Conservation (phyloP, 352 stramenopile species). For the Aphanomyces invadans region DNA sequence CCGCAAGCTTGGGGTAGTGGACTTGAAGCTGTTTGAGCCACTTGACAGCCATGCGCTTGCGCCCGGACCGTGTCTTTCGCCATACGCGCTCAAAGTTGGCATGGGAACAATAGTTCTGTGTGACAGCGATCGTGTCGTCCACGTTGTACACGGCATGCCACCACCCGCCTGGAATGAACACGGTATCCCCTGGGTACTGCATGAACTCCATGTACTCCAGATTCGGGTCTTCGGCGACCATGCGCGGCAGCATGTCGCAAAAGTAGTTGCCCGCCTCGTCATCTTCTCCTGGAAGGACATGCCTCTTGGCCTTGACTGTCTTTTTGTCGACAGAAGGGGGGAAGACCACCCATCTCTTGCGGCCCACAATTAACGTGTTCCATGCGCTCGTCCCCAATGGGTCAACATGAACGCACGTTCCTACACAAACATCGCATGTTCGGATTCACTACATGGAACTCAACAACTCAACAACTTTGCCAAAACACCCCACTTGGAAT, state of each 20-base stretch:
- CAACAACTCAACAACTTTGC: neutral
- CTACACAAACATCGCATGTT: neutral
- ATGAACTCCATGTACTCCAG: slow-evolving; percentile 83
- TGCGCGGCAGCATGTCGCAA: slow-evolving; percentile 85
- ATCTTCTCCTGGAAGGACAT: slow-evolving; percentile 82
- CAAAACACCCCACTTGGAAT: neutral
- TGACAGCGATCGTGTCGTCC: slow-evolving; percentile 87
- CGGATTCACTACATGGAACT: neutral
- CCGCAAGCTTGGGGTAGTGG: slow-evolving; percentile 74
- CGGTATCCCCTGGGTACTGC: slow-evolving; percentile 83
- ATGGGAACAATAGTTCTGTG: slow-evolving; percentile 90
- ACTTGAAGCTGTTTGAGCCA: slow-evolving; percentile 84
- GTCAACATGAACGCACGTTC: slow-evolving; percentile 91
- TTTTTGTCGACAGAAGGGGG: slow-evolving; percentile 78
- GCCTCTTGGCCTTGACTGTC: slow-evolving; percentile 69
- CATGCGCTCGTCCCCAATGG: slow-evolving; percentile 94
- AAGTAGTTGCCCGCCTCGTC: slow-evolving; percentile 91
- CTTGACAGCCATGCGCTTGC: slow-evolving; percentile 93
- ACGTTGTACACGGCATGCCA: slow-evolving; percentile 93
- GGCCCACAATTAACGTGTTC: slow-evolving; percentile 92
- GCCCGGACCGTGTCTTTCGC: slow-evolving; percentile 83
- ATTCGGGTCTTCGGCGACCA: slow-evolving; percentile 60
- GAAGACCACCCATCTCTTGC: slow-evolving; percentile 97
- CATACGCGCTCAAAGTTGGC: slow-evolving; percentile 83
- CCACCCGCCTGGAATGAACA: slow-evolving; percentile 90